A percentile compares a stretch with the other conserved stretches of the same genome.
Conservation (phyloP, 305 asterid species). For the Ruellia speciosa region DNA sequence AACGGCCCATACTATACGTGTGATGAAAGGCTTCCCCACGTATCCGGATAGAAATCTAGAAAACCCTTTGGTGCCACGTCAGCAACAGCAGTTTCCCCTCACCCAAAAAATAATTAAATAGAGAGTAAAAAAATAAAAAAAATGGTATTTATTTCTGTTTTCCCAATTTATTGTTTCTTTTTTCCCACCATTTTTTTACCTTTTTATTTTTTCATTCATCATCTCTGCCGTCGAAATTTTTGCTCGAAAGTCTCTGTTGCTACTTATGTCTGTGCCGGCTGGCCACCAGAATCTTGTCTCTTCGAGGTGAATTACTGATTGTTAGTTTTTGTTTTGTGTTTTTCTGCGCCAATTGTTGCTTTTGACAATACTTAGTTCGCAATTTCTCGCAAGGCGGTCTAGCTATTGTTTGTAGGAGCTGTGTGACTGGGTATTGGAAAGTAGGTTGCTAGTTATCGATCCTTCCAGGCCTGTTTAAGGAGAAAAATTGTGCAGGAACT, state of each 20-base stretch:
- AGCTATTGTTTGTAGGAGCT: neutral
- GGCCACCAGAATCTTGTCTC: conserved; percentile 43
- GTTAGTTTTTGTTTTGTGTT: neutral
- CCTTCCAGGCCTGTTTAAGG: neutral
- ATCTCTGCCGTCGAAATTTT: conserved; percentile 9
- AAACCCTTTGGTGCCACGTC: conserved; percentile 27
- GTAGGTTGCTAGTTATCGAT: conserved; percentile 1
- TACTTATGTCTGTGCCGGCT: conserved; percentile 51
- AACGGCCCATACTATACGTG: conserved; percentile 15
- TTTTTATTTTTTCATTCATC: neutral
- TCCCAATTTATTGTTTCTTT: neutral
- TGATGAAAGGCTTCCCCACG: conserved; percentile 57
- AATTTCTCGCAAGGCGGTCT: conserved; percentile 9
- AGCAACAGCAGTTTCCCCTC: conserved; percentile 18
- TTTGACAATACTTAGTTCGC: neutral
- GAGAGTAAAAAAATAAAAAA: conserved; percentile 4
- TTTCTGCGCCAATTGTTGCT: neutral
- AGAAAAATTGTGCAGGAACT: neutral
- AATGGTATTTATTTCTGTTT: neutral
- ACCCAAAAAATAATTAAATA: conserved; percentile 2
- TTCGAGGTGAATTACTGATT: conserved; percentile 37
- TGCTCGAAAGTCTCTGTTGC: conserved; percentile 3
- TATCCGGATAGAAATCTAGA: conserved; percentile 33
- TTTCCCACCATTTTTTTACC: conserved; percentile 26
- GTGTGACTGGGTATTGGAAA: conserved; percentile 1